Evolutionary conservation across 1,284 basidiomycete species (phyloP), one percentile per base, ranked within the genome.

Genomic region (Thelephora terrestris): DNA sequence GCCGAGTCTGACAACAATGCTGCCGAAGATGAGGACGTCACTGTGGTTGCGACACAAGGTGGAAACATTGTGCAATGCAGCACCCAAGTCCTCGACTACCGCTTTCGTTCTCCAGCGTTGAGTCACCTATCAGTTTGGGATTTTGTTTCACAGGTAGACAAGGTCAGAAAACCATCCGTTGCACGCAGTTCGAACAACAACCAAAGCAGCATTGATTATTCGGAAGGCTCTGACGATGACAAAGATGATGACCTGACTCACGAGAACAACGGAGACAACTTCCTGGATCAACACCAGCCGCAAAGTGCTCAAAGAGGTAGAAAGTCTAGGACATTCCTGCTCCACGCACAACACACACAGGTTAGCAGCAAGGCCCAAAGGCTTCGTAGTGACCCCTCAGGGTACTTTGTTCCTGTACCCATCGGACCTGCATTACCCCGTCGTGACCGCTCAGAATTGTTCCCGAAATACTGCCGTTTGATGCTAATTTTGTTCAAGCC

Each of bases 51-150:
- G 4, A 43, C 45, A 9, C 14, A n/a, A 7, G 27, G 18, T 23
- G 45, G 46, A 1, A 20, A 44, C 3, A 3, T 50, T 5, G 46
- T 45, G 5, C 27, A 46, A 12, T 17, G n/a, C 14, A 25, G 17
- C 7, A 50, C 18, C 27, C 55, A 56, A 40, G 37, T 54, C 7
- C 14, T 43, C 7, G 55, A 57, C 35, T 56, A 57, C 42, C 24
- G 38, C 5, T 36, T 36, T 3, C 46, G 53, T 16, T 40, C 44
- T 9, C 18, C 29, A 4, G 7, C 9, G 7, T 50, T 56, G 17
- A 43, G 53, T 0, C 16, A 52, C 14, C 10, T 65, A 14, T 58
- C 20, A 35, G 20, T 69, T 1, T 69, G 64, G 64, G 65, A 68
- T 38, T 66, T 58, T 46, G 47, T 59, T 0, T 51, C 54, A 0